Base-by-base conservation (phyloP, 305 asterid species). In the Rubia balearica region DNA sequence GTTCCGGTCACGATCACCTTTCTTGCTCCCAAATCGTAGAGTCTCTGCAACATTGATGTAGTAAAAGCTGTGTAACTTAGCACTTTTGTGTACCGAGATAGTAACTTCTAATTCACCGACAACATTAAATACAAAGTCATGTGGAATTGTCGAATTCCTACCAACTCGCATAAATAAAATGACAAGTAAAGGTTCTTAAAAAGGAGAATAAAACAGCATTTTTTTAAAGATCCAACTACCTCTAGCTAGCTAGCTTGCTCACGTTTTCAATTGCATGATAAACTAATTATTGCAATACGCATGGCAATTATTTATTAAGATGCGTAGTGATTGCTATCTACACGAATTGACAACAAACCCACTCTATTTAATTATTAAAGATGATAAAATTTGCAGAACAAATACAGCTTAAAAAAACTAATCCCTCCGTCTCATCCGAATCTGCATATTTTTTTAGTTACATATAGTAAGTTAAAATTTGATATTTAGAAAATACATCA, bases 1-100 rank as follows among this genome's bases (percentile, higher is more conserved):
- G 82, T 82, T 12, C 83, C 83, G 0, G 75, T 74, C 17, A 79
- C 86, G 2, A 79, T 69, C 6, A 82, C 83, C 65, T 30, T 75
- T 61, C 85, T 41, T 1, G 73, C 74, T 42, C 85, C 85, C 71
- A 75, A 40, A 11, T 73, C 71, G 48, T 79, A 72, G 36, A 82
- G 67, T 41, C 40, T 79, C 83, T 79, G 74, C 74, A 60, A 51
- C 59, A 51, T n/a, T 6, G 2, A 51, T 8, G 12, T 8, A 33
- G 38, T 33, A 33, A 2, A 33, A 2, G 38, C 38, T 33, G 38
- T 33, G 38, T 33, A 33, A 51, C 9, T 5, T 16, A 51, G 22
- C 59, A 6, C 10, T 17, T 51, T 51, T 51, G 59, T 51, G 59
- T n/a, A 59, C 33, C 17, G 17, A 53, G 38, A 21, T 19, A 4